phyloP scores from a whole-genome alignment of 345 rosid genomes.

The Geranium rotundifolium region DNA sequence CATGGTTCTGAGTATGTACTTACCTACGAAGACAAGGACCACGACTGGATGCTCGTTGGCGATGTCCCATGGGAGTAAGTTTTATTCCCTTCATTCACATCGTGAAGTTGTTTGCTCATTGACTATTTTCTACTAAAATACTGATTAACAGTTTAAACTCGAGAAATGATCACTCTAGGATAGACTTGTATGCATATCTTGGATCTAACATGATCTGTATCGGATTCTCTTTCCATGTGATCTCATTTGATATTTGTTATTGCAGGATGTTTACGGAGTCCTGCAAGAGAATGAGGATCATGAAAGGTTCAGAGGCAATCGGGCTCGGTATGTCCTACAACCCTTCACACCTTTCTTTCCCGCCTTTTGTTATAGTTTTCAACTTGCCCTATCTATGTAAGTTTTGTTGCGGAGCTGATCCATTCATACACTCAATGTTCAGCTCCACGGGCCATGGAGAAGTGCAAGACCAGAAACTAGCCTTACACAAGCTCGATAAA shows the following conservation, averaged over 20 bases:
- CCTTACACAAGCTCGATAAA: no score
- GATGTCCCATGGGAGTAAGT: conserved; percentile 79
- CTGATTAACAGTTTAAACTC: neutral
- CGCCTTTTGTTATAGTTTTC: no score
- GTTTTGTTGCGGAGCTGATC: no score
- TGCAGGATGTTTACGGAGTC: neutral
- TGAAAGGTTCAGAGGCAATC: neutral
- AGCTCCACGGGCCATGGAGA: no score
- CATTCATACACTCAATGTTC: no score
- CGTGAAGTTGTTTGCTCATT: no score
- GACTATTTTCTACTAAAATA: no score
- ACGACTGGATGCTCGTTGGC: conserved; percentile 77
- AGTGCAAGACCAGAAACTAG: no score
- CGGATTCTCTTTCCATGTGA: neutral
- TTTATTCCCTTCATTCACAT: neutral
- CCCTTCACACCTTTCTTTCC: no score
- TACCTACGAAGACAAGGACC: conserved; percentile 73
- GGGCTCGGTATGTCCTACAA: neutral
- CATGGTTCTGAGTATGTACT: conserved; percentile 25
- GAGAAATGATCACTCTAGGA: conserved; percentile 4
- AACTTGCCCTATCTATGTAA: no score
- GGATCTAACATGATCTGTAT: neutral
- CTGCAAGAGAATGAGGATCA: neutral
- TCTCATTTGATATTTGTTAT: neutral
- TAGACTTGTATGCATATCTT: no score